phyloP scores from a whole-genome alignment of 257 asterid genomes.

The Przewalskia tangutica region DNA sequence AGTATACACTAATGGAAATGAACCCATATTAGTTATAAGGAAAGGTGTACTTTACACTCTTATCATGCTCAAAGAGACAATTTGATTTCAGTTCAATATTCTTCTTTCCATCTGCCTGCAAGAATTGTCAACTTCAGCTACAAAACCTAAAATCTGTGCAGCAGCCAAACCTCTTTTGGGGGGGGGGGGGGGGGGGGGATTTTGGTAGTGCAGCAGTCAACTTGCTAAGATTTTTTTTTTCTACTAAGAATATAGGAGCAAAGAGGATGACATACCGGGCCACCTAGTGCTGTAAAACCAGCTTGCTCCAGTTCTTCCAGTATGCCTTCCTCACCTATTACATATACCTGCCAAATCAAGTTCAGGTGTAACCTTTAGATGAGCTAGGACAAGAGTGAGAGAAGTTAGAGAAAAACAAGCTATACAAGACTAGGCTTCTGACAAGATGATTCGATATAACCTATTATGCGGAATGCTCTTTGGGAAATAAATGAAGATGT shows the following conservation, averaged over 20 bases:
- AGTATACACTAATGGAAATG: background rate
- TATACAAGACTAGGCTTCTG: background rate
- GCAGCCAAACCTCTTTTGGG: too few species aligned
- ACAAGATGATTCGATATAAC: background rate
- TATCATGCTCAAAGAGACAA: conserved; percentile 60
- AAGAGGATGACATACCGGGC: conserved; percentile 57
- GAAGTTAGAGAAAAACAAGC: background rate
- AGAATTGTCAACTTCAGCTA: conserved; percentile 8
- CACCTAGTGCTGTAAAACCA: conserved; percentile 76
- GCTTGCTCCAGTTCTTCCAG: conserved; percentile 71
- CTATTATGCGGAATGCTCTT: background rate
- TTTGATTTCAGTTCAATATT: conserved; percentile 44
- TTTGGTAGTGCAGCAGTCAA: background rate
- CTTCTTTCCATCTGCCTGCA: conserved; percentile 85
- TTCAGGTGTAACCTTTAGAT: background rate
- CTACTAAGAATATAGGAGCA: background rate
- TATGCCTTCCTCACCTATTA: conserved; percentile 90
- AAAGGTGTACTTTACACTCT: conserved; percentile 34
- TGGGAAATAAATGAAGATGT: background rate
- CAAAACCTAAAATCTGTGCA: too few species aligned
- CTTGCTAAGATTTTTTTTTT: background rate
- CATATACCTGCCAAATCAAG: conserved; percentile 63
- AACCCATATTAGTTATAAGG: background rate
- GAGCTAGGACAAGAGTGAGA: background rate
- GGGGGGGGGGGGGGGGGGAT: too few species aligned